These are phyloP conservation scores for Hippophae rhamnoides DNA, from an alignment of 306 rosid species.

Conservation along the genomic window DNA sequence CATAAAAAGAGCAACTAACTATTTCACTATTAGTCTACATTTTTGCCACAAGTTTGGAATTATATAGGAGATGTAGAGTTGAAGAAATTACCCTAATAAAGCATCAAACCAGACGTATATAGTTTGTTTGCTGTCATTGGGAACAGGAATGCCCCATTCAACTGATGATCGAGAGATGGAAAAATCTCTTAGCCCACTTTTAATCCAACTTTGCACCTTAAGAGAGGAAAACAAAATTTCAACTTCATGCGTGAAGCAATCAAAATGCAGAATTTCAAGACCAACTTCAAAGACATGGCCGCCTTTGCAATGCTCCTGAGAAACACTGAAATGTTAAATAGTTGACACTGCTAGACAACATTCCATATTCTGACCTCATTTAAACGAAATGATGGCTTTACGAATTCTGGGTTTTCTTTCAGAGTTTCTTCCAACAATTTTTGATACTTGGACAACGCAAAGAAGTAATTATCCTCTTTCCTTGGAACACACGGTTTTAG, in stretches of 20 bases:
- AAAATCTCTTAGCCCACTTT: constrained; percentile 78
- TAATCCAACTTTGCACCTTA: constrained; percentile 95
- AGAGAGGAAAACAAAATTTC: constrained; percentile 17
- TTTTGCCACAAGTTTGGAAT: constrained; percentile 16
- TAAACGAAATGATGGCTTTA: constrained; percentile 76
- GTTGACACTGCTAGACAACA: not conserved
- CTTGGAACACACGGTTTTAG: constrained; percentile 82
- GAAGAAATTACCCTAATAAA: constrained; percentile 61
- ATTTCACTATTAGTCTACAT: constrained; percentile 2
- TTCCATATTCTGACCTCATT: constrained; percentile 50
- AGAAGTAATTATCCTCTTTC: constrained; percentile 91
- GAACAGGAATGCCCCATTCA: constrained; percentile 97
- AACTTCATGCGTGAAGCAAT: constrained; percentile 9
- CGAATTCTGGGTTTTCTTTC: constrained; percentile 58
- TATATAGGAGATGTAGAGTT: not conserved
- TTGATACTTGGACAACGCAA: constrained; percentile 78
- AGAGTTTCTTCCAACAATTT: constrained; percentile 60
- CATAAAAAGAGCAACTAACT: not conserved
- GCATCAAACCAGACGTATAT: constrained; percentile 99
- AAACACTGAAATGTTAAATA: not conserved
- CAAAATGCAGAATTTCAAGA: no score
- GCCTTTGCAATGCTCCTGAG: no score
- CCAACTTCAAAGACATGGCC: no score
- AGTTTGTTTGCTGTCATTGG: constrained; percentile 76
- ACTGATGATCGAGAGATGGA: constrained; percentile 93